Evolutionary conservation across 148 eudicot species (phyloP), one percentile per base, ranked within the genome.

Genomic region (Nyssa sinensis): DNA sequence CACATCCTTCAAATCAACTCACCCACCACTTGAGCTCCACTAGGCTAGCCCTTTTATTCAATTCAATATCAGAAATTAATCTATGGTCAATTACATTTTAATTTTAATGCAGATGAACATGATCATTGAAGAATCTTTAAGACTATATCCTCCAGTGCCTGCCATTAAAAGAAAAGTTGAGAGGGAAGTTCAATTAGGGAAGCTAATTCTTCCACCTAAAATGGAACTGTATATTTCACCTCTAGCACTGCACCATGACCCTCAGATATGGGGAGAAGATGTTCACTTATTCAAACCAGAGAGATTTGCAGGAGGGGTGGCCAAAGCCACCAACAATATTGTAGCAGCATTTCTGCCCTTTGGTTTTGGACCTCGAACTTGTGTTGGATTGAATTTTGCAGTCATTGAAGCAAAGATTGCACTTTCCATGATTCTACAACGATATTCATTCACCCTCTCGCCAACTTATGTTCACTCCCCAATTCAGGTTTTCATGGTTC

Each of bases 311-410:
- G 69, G 71, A 70, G 84, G 84, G 32, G 74, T 82, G n/a, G 73
- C 79, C 44, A 78, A 71, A 72, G 84, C 84, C 49, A 78, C 84
- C 63, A 82, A 82, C 31, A 78, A 75, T 39, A 78, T 70, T 47
- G 35, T 70, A 12, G 81, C 76, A 34, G 84, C 84, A 27, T 82
- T 82, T 37, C 4, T 78, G 11, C 84, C 84, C 9, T 82, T 82
- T 23, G 84, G 81, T 1, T 64, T 74, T 69, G 84, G 84, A 21
- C 80, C 84, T 12, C 72, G 84, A 24, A 82, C 81, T 82, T 82
- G 84, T 61, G 81, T 77, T 4, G 84, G 81, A 1, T 47, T 82
- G 31, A 82, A 82, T 41, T 82, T 82, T 41, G 67, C 84, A 8
- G 69, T 69, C 35, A 78, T 64, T 39, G 81, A 82, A 75, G 68